These are phyloP conservation scores for Cryphonectria carpinicola DNA, from an alignment of 2,329 filamentous ascomycete species.

Conservation along the genomic window DNA sequence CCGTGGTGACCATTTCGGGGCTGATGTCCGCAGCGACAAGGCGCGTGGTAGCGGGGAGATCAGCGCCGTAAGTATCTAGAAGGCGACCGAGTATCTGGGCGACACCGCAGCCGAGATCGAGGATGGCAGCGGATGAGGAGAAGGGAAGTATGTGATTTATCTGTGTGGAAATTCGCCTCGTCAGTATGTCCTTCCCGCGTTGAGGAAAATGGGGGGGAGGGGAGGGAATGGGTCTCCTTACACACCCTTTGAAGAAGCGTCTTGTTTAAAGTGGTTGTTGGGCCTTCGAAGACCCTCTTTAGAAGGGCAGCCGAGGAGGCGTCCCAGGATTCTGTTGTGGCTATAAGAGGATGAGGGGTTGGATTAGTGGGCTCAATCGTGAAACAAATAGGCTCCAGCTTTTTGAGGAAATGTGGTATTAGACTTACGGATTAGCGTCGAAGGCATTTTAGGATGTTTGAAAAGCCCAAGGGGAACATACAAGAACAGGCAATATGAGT, in stretches of 20 bases:
- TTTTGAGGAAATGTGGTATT: background rate
- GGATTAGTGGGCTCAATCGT: background rate
- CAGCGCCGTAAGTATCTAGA: background rate
- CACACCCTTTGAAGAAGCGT: background rate
- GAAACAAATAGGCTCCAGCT: background rate
- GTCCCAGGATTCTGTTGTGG: background rate
- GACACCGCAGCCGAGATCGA: background rate
- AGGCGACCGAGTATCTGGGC: background rate
- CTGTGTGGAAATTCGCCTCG: background rate
- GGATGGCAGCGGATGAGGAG: background rate
- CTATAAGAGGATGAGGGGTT: background rate
- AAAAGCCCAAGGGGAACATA: too few relatives aligned
- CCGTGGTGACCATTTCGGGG: background rate
- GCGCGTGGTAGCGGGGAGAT: background rate
- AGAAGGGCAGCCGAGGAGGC: background rate
- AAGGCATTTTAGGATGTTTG: too few relatives aligned
- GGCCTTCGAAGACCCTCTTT: slow-evolving; percentile 1
- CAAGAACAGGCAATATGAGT: too few relatives aligned
- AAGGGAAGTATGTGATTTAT: background rate
- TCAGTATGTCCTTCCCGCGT: background rate
- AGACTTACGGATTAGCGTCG: too few relatives aligned
- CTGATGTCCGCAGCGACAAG: background rate
- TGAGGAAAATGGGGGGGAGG: too few relatives aligned
- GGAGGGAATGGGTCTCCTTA: background rate
- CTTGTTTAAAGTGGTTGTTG: background rate